These are phyloP conservation scores for Clarkia xantiana DNA, from an alignment of 345 rosid genomes.

Conservation along the genomic window DNA sequence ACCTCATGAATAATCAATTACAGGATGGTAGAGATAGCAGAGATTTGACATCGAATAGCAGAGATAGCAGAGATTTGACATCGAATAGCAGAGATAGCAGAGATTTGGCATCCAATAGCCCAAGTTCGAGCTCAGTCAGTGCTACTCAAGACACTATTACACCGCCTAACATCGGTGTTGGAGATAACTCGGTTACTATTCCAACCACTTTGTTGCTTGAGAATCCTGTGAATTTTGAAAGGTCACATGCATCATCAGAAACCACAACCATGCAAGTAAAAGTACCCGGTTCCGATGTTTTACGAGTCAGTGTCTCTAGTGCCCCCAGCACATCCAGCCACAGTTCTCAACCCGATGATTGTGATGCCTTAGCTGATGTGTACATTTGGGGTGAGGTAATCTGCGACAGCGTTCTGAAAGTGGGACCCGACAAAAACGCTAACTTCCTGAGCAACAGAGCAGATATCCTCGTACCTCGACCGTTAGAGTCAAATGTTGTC, in stretches of 20 bases:
- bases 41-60: no score
- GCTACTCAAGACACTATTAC: conserved; percentile 21
- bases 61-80: no score
- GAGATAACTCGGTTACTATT: conserved; percentile 32
- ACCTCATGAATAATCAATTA: conserved; percentile 13
- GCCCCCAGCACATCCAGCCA: conserved; percentile 92
- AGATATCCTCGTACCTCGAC: conserved; percentile 63
- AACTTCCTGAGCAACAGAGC: conserved; percentile 42
- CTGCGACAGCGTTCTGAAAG: conserved; percentile 46
- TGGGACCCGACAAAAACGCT: conserved; percentile 44
- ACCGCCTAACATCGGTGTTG: conserved; percentile 43
- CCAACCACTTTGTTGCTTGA: conserved; percentile 42
- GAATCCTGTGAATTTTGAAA: conserved; percentile 51
- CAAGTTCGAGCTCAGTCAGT: conserved; percentile 73
- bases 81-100: no score
- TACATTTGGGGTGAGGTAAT: conserved; percentile 93
- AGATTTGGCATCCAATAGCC: conserved; percentile 75
- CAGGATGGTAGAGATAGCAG: conserved; percentile 26
- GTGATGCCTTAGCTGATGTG: conserved; percentile 94
- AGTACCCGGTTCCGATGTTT: conserved; percentile 64
- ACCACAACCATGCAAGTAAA: conserved; percentile 71
- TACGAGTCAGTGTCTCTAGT: conserved; percentile 96
- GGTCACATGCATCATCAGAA: conserved; percentile 78
- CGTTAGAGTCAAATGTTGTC: conserved; percentile 73
- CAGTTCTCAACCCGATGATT: conserved; percentile 90